Evolutionary conservation across 2,329 filamentous ascomycete genomes (phyloP).

Genomic region (Penicillium sp.): DNA sequence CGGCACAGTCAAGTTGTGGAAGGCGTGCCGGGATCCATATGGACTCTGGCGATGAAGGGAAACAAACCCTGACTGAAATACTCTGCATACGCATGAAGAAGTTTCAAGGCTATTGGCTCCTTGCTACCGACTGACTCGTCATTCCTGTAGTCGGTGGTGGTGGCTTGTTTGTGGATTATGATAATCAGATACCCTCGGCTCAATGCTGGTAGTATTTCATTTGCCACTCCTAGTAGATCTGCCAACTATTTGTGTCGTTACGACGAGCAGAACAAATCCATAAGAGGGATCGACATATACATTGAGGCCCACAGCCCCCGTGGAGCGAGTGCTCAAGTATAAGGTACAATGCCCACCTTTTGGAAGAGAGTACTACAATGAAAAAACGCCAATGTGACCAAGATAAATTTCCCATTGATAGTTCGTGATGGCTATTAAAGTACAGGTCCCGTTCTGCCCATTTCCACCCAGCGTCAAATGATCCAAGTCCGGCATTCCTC

Average conservation of each 20-base stretch:
- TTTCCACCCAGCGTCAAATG: neutral
- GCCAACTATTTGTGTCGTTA: too few relatives aligned
- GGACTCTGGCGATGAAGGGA: conserved; percentile 61
- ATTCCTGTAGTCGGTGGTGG: neutral
- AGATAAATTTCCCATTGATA: conserved; percentile 3
- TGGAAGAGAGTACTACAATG: too few relatives aligned
- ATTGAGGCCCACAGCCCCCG: too few relatives aligned
- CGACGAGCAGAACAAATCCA: too few relatives aligned
- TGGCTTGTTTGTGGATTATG: neutral
- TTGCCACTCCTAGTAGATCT: neutral
- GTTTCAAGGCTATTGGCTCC: neutral
- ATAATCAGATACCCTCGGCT: neutral
- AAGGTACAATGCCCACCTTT: too few relatives aligned
- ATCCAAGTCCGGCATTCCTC: neutral
- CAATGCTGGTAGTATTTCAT: neutral
- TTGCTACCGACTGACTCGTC: neutral
- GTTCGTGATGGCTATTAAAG: conserved; percentile 20
- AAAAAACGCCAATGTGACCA: neutral
- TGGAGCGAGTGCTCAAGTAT: too few relatives aligned
- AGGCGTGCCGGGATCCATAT: conserved; percentile 65
- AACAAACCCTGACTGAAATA: neutral
- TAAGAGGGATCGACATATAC: too few relatives aligned
- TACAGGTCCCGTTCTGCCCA: conserved; percentile 12
- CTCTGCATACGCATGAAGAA: neutral
- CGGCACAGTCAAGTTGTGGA: conserved; percentile 92